These are phyloP conservation scores for Nannochloropsis salina DNA, from an alignment of 108 stramenopile genomes.

Conservation along the genomic window DNA sequence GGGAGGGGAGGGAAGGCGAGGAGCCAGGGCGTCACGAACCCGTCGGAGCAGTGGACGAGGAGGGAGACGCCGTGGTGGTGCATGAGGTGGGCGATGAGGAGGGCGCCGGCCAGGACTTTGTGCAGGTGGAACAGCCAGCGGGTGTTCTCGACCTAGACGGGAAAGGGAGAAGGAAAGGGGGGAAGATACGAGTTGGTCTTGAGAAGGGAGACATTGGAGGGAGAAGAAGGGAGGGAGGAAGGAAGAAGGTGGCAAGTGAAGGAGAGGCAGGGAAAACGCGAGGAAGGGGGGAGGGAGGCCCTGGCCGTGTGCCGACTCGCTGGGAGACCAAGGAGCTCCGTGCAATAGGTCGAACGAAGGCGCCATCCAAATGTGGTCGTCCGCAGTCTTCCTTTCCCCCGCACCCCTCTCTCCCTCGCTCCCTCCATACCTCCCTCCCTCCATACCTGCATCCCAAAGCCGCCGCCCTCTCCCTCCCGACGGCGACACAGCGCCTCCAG, in stretches of 20 bases:
- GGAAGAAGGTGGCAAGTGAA: neutral
- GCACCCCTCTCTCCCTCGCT: too few species aligned
- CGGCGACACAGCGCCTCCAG: neutral
- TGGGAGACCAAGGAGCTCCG: neutral
- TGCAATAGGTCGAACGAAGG: too few species aligned
- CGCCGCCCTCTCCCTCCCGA: neutral
- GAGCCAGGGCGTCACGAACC: conserved; percentile 33
- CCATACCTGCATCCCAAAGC: neutral
- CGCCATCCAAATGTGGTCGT: too few species aligned
- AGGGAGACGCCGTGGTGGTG: conserved; percentile 78
- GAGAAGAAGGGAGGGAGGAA: conserved; percentile 12
- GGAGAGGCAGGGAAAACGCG: neutral
- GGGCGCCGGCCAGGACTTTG: conserved; percentile 71
- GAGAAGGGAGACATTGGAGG: neutral
- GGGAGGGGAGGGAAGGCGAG: neutral
- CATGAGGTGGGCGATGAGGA: conserved; percentile 75
- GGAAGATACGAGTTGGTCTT: neutral
- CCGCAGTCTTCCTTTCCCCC: too few species aligned
- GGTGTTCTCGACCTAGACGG: conserved; percentile 40
- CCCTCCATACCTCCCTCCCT: too few species aligned
- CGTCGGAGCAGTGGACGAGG: conserved; percentile 93
- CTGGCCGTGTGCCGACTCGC: too few species aligned
- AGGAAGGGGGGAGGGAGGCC: neutral
- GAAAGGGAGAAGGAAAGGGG: conserved; percentile 2
- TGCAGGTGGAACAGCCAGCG: conserved; percentile 85